phyloP scores from a whole-genome alignment of 2,329 filamentous ascomycete species.

The Sphaerulina musiva region DNA sequence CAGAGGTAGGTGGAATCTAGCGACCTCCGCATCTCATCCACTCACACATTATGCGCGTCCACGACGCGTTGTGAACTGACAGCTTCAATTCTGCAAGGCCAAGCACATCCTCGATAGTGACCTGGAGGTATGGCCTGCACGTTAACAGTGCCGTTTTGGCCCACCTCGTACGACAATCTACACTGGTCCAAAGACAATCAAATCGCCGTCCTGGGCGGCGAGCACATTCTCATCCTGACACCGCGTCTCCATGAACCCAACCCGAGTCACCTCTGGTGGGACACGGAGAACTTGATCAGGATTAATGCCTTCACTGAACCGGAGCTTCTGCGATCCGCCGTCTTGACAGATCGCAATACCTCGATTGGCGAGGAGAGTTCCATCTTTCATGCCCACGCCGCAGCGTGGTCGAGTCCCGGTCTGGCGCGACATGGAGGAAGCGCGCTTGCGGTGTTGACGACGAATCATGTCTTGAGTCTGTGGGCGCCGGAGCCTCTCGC shows the following conservation, averaged over 20 bases:
- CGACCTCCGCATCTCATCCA: too few species aligned
- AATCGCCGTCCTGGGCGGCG: conserved; percentile 51
- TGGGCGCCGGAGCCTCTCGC: conserved; percentile 47
- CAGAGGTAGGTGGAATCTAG: not conserved
- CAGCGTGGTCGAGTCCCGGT: conserved; percentile 54
- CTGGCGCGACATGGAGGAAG: conserved; percentile 50
- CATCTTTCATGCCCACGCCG: conserved; percentile 41
- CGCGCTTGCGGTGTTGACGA: conserved; percentile 50
- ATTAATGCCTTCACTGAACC: conserved; percentile 47
- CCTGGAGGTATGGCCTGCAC: conserved; percentile 8
- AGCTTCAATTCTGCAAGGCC: too few species aligned
- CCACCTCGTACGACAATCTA: conserved; percentile 48
- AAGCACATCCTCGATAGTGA: too few species aligned
- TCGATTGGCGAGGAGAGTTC: conserved; percentile 57
- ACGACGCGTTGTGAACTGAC: too few species aligned
- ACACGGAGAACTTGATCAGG: conserved; percentile 35
- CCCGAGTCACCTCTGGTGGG: conserved; percentile 1
- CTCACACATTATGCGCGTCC: too few species aligned
- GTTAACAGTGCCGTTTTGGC: conserved; percentile 39
- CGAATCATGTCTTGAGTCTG: conserved; percentile 51
- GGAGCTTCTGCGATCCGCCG: conserved; percentile 44
- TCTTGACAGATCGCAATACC: conserved; percentile 43
- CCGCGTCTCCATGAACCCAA: conserved; percentile 23
- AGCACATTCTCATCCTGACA: conserved; percentile 48
- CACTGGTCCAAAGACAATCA: conserved; percentile 55